These are phyloP conservation scores for Venturia aucupariae DNA, from an alignment of 2,329 filamentous ascomycete genomes.

Conservation along the genomic window DNA sequence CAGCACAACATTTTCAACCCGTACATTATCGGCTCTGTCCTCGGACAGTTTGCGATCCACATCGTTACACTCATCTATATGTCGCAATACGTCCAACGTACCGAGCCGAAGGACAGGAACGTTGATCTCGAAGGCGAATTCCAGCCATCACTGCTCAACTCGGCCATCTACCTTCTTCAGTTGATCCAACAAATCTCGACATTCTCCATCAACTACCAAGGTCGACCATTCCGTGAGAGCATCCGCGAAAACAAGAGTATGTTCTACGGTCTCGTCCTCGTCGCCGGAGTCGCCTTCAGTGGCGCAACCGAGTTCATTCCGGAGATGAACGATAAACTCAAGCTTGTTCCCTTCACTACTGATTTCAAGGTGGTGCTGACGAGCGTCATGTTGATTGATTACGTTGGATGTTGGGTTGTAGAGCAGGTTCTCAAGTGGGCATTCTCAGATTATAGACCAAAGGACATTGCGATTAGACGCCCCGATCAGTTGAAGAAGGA, in stretches of 20 bases:
- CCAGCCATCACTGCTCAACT: slow-evolving; percentile 85
- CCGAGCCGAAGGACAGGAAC: slow-evolving; percentile 63
- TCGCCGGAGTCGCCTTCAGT: slow-evolving; percentile 82
- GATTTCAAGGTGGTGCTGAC: slow-evolving; percentile 90
- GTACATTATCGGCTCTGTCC: slow-evolving; percentile 95
- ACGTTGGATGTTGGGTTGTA: slow-evolving; percentile 74
- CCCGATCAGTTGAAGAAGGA: slow-evolving; percentile 80
- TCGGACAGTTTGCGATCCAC: slow-evolving; percentile 94
- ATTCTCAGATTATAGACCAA: slow-evolving; percentile 87
- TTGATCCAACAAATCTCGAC: slow-evolving; percentile 98
- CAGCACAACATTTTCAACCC: slow-evolving; percentile 99
- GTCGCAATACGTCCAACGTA: slow-evolving; percentile 73
- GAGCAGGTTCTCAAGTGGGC: slow-evolving; percentile 75
- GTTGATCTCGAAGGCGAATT: slow-evolving; percentile 95
- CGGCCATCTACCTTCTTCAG: slow-evolving; percentile 90
- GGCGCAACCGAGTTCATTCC: slow-evolving; percentile 94
- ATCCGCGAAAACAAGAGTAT: slow-evolving; percentile 94
- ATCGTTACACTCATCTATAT: slow-evolving; percentile 92
- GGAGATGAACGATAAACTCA: slow-evolving; percentile 88
- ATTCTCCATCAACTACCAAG: slow-evolving; percentile 99
- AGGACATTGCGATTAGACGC: slow-evolving; percentile 81
- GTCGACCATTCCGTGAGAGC: slow-evolving; percentile 90
- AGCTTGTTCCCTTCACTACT: slow-evolving; percentile 76
- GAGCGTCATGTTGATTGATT: slow-evolving; percentile 77
- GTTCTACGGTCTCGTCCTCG: slow-evolving; percentile 92